These are phyloP conservation scores for Amyloporia xantha DNA, from an alignment of 768 basidiomycete genomes.

Conservation along the genomic window DNA sequence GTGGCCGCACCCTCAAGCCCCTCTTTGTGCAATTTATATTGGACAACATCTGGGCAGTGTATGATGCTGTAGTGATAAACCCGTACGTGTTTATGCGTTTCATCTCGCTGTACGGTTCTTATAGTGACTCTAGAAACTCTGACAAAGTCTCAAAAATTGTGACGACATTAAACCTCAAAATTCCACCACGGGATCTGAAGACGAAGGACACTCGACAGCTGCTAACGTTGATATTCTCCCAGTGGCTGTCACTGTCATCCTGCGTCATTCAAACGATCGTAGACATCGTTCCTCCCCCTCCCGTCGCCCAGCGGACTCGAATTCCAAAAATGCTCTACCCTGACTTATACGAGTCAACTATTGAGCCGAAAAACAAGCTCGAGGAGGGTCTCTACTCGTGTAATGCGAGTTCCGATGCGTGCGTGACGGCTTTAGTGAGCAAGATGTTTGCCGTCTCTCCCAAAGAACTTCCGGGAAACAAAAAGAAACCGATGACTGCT, in stretches of 20 bases:
- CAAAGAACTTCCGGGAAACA: conserved; percentile 81
- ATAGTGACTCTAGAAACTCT: conserved; percentile 52
- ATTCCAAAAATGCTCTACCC: conserved; percentile 93
- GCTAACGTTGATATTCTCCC: conserved; percentile 81
- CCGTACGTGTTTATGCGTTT: conserved; percentile 54
- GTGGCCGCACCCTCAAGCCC: conserved; percentile 83
- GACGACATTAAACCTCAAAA: conserved; percentile 70
- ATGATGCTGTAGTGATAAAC: conserved; percentile 82
- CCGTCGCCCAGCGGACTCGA: conserved; percentile 70
- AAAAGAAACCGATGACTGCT: conserved; percentile 66
- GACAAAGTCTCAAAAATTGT: conserved; percentile 90
- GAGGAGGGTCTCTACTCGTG: conserved; percentile 79
- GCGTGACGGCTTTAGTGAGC: conserved; percentile 83
- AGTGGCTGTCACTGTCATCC: conserved; percentile 94
- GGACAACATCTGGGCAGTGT: conserved; percentile 96
- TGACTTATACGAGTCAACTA: conserved; percentile 51
- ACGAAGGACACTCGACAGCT: conserved; percentile 85
- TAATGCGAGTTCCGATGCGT: conserved; percentile 47
- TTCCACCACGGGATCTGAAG: conserved; percentile 83
- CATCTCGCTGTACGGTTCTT: conserved; percentile 9
- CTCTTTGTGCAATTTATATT: conserved; percentile 96
- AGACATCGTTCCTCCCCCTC: conserved; percentile 89
- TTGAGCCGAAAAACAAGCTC: conserved; percentile 69
- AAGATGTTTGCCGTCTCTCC: conserved; percentile 95
- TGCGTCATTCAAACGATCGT: conserved; percentile 88